Conservation (phyloP, 768 basidiomycete species). For the Trametes maxima region DNA sequence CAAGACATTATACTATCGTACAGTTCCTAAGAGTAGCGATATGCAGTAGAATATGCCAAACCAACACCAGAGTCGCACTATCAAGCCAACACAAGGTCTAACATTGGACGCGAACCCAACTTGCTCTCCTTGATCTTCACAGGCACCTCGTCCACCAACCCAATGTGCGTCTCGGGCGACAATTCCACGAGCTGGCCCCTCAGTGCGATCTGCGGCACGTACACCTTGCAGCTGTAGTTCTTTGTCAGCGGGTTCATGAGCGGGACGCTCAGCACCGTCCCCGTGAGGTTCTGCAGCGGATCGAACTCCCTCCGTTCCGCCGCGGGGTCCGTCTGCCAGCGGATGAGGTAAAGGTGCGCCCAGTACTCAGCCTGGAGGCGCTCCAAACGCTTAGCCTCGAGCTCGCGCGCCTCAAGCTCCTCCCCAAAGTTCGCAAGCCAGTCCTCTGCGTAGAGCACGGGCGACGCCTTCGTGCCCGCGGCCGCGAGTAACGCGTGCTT, state of each 20-base stretch:
- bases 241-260: neutral
- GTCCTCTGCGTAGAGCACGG: conserved; percentile 48
- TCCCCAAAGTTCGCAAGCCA: conserved; percentile 46
- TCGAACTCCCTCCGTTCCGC: conserved; percentile 28
- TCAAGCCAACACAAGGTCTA: neutral
- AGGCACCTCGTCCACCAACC: conserved; percentile 1
- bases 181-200: neutral
- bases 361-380: conserved; percentile 41
- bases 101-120: conserved; percentile 8
- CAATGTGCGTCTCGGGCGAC: neutral
- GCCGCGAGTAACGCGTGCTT: conserved; percentile 65
- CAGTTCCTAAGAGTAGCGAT: neutral
- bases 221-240: neutral
- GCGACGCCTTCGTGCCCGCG: conserved; percentile 28
- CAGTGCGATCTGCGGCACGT: conserved; percentile 17
- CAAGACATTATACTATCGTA: neutral
- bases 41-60: neutral
- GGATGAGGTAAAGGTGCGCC: conserved; percentile 42
- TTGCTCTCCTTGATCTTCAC: conserved; percentile 6
- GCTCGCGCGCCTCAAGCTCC: conserved; percentile 42
- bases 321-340: conserved; percentile 36
- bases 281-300: conserved; percentile 35
- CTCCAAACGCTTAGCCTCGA: conserved; percentile 34
- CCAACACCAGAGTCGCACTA: too few species aligned
- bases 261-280: neutral